These are phyloP conservation scores for Metschnikowia orientalis DNA, from an alignment of 805 yeast species.

Conservation along the genomic window DNA sequence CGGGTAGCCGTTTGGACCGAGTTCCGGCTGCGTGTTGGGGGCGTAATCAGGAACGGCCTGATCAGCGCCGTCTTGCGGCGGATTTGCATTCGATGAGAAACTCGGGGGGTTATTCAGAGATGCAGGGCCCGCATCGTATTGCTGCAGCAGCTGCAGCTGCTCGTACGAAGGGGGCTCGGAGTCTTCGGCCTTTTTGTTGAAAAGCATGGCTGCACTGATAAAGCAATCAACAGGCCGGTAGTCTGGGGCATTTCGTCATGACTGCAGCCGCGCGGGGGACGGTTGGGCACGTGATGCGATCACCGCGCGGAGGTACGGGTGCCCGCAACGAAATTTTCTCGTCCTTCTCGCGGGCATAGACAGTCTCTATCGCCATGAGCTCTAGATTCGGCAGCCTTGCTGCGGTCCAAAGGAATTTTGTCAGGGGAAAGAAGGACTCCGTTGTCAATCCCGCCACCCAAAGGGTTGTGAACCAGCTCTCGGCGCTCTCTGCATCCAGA, in stretches of 20 bases:
- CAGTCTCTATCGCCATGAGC: constrained; percentile 3
- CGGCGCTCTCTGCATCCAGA: constrained; percentile 81
- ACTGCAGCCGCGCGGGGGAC: constrained; percentile 4
- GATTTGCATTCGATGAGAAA: no score
- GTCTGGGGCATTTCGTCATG: no score
- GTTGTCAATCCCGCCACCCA: constrained; percentile 37
- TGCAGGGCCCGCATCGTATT: no score
- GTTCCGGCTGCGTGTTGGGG: constrained; percentile 4
- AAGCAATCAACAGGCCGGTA: no score
- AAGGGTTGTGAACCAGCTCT: constrained; percentile 52
- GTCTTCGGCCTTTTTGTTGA: constrained; percentile 4
- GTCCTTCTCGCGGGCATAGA: neutral
- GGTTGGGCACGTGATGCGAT: constrained; percentile 1
- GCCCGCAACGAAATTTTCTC: constrained; percentile 6
- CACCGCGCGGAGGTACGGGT: constrained; percentile 3
- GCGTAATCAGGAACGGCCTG: no score
- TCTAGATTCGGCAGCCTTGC: constrained; percentile 1
- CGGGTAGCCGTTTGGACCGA: constrained; percentile 18
- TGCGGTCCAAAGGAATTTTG: constrained; percentile 16
- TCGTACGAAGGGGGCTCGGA: constrained; percentile 17
- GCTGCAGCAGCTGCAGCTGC: constrained; percentile 13
- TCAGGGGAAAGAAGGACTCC: constrained; percentile 30
- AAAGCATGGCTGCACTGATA: no score
- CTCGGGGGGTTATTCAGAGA: no score
- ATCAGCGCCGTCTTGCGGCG: no score